These are phyloP conservation scores for Hyaloperonospora brassicae DNA, from an alignment of 352 stramenopile genomes.

Conservation along the genomic window DNA sequence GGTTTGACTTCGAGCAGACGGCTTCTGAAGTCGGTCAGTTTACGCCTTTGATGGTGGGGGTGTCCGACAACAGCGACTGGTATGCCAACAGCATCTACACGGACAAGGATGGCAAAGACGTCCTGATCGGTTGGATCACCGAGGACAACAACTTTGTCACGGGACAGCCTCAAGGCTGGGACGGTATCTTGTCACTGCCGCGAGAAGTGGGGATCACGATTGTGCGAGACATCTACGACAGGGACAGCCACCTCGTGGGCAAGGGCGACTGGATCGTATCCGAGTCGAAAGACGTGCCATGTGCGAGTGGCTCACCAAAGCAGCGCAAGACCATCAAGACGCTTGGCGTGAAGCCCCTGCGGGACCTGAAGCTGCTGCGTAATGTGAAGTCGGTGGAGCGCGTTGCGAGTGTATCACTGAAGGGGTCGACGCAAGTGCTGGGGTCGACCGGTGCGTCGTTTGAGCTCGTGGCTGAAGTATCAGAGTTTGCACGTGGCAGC, in stretches of 20 bases:
- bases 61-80: conserved; percentile 58
- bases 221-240: conserved; percentile 42
- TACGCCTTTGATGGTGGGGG: conserved; percentile 45
- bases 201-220: conserved; percentile 47
- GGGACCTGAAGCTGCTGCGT: conserved; percentile 41
- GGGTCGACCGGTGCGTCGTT: conserved; percentile 45
- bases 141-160: conserved; percentile 44
- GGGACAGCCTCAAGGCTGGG: conserved; percentile 56
- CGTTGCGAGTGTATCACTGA: conserved; percentile 24
- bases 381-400: conserved; percentile 31
- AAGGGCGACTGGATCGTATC: conserved; percentile 58
- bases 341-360: conserved; percentile 37
- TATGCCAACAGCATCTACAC: conserved; percentile 66
- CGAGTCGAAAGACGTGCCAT: conserved; percentile 25
- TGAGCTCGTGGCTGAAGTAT: conserved; percentile 40
- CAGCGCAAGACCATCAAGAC: conserved; percentile 65
- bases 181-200: conserved; percentile 53
- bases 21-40: conserved; percentile 27
- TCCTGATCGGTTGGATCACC: conserved; percentile 56
- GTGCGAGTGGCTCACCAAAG: conserved; percentile 14
- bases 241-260: conserved; percentile 34
- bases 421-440: conserved; percentile 25
- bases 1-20: conserved; percentile 13
- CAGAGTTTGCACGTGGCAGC: conserved; percentile 33
- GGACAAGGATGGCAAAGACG: conserved; percentile 45